Evolutionary conservation across 169 alveolate species (phyloP).

Genomic region (Sarcocystis neurona): DNA sequence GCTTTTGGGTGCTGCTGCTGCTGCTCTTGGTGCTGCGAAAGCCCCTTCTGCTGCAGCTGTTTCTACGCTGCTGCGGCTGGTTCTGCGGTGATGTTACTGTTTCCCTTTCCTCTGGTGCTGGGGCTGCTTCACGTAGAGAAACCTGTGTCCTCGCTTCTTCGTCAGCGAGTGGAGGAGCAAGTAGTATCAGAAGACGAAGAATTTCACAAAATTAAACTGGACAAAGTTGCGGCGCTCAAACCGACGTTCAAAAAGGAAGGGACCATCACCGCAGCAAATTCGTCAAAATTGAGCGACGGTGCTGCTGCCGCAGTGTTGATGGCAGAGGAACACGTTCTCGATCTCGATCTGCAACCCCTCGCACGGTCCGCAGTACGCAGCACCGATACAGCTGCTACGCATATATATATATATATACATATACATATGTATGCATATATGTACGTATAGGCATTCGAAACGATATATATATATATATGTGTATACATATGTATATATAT

Average conservation of each 20-base stretch:
- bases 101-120: not conserved
- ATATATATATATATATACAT: not conserved
- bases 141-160: not conserved
- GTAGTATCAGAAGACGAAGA: constrained; percentile 58
- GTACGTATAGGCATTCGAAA: no score
- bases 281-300: constrained; percentile 92
- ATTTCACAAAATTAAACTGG: constrained; percentile 37
- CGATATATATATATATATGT: not conserved
- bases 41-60: no score
- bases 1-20: not conserved
- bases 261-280: constrained; percentile 89
- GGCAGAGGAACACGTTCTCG: constrained; percentile 79
- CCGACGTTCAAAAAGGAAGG: constrained; percentile 88
- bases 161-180: not conserved
- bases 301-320: constrained; percentile 88
- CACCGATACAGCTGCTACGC: not conserved
- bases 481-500: no score
- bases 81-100: no score
- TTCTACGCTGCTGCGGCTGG: no score
- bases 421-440: no score
- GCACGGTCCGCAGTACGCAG: constrained; percentile 70
- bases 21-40: not conserved
- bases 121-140: not conserved
- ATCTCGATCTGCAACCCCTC: constrained; percentile 81
- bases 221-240: constrained; percentile 73